Conservation (phyloP, 2,329 filamentous ascomycete genomes). For the Epichloe coenophiala region DNA sequence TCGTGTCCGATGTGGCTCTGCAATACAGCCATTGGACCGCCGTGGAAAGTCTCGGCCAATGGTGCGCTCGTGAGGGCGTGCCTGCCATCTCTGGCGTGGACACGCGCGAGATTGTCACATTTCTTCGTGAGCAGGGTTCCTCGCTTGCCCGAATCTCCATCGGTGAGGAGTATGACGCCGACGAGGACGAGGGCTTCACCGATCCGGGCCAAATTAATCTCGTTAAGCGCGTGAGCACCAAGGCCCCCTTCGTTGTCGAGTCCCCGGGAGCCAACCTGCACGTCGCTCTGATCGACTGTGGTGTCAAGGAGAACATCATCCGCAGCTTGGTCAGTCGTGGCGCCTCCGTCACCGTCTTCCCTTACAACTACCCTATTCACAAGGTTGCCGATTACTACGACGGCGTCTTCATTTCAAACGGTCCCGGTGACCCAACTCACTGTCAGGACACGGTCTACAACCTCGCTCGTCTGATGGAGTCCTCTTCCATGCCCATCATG, state of each 20-base stretch:
- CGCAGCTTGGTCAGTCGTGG: slow-evolving; percentile 86
- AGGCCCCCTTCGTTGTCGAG: slow-evolving; percentile 91
- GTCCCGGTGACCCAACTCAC: slow-evolving; percentile 93
- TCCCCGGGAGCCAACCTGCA: slow-evolving; percentile 74
- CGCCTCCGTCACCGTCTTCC: slow-evolving; percentile 86
- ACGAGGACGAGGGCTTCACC: slow-evolving; percentile 91
- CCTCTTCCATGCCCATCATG: slow-evolving; percentile 84
- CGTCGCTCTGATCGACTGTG: slow-evolving; percentile 90
- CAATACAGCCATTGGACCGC: slow-evolving; percentile 98
- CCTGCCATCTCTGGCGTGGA: slow-evolving; percentile 95
- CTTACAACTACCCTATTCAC: slow-evolving; percentile 94
- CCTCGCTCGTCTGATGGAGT: slow-evolving; percentile 79
- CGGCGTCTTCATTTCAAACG: slow-evolving; percentile 98
- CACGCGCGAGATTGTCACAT: slow-evolving; percentile 90
- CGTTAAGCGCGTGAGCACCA: slow-evolving; percentile 92
- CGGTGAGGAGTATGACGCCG: slow-evolving; percentile 95
- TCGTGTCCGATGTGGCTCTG: slow-evolving; percentile 86
- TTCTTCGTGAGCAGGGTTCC: slow-evolving; percentile 90
- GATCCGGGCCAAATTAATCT: slow-evolving; percentile 96
- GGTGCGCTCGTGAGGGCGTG: slow-evolving; percentile 93
- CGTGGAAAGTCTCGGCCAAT: slow-evolving; percentile 81
- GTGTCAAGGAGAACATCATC: slow-evolving; percentile 99
- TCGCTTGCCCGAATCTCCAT: slow-evolving; percentile 89
- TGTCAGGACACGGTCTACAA: slow-evolving; percentile 92
- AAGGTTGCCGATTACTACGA: slow-evolving; percentile 97